phyloP scores from a whole-genome alignment of 208 protist species.

The Leishmania lainsoni region DNA sequence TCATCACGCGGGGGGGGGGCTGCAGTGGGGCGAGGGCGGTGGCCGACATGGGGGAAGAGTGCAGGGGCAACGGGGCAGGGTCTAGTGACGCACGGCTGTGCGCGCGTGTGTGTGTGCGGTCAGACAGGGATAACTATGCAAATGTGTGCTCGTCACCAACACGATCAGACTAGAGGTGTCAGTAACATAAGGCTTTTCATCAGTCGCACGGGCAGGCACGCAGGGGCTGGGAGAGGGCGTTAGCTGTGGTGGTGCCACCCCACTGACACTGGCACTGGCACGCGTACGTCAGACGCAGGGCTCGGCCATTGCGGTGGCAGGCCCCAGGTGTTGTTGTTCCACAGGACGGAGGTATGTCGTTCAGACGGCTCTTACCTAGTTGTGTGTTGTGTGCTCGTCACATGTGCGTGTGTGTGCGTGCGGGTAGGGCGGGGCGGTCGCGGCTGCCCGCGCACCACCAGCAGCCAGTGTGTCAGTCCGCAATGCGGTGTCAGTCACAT shows the following conservation, averaged over 20 bases:
- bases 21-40: not conserved
- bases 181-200: conserved; percentile 25
- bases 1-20: conserved; percentile 11
- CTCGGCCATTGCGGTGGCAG: conserved; percentile 31
- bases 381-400: conserved; percentile 28
- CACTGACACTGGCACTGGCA: not conserved
- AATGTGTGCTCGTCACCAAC: conserved; percentile 40
- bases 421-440: not conserved
- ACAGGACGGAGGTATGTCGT: conserved; percentile 32
- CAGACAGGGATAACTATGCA: conserved; percentile 51
- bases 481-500: conserved; percentile 26
- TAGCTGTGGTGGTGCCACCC: not conserved
- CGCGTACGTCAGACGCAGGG: conserved; percentile 12
- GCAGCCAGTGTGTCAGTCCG: conserved; percentile 14
- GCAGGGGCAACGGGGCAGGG: not conserved
- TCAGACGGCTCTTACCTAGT: conserved; percentile 43
- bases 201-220: conserved; percentile 12
- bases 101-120: conserved; percentile 7
- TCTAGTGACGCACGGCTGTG: not conserved
- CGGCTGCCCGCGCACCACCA: not conserved
- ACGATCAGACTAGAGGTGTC: conserved; percentile 46
- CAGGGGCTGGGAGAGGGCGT: not conserved
- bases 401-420: conserved; percentile 8
- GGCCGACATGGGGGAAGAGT: not conserved
- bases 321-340: conserved; percentile 21